Percentiles rank a stretch among this genome's conserved stretches.
Conservation (phyloP, 2,329 filamentous ascomycete genomes). For the Alternaria arbusti region DNA sequence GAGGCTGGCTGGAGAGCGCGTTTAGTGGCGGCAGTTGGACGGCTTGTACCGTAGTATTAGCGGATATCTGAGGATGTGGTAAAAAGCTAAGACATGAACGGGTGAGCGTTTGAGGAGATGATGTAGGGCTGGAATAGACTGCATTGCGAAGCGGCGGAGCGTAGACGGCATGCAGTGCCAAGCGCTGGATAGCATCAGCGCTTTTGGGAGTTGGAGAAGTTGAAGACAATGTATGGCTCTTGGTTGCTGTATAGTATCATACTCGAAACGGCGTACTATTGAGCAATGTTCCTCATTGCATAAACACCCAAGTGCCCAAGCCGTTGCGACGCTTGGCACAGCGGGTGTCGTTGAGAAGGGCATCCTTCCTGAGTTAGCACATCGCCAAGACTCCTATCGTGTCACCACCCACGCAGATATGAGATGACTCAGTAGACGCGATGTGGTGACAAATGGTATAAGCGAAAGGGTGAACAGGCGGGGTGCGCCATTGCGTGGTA, state of each 20-base stretch:
- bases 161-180: neutral
- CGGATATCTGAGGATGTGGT: neutral
- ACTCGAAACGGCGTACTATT: neutral
- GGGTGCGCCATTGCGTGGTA: neutral
- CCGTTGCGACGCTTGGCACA: neutral
- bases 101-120: neutral
- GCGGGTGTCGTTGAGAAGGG: neutral
- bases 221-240: neutral
- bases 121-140: neutral
- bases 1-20: neutral
- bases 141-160: neutral
- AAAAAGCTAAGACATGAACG: neutral
- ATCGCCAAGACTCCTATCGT: neutral
- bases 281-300: neutral
- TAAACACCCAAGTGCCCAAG: neutral
- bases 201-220: neutral
- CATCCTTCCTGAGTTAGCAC: neutral
- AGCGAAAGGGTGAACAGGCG: neutral
- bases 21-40: neutral
- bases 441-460: neutral
- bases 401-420: neutral
- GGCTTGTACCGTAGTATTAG: neutral
- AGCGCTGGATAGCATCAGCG: neutral
- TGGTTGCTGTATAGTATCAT: neutral
- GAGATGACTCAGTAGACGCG: neutral